Evolutionary conservation across 2,329 filamentous ascomycete species (phyloP).

Genomic region (Aspergillus fumigatiaffinis): DNA sequence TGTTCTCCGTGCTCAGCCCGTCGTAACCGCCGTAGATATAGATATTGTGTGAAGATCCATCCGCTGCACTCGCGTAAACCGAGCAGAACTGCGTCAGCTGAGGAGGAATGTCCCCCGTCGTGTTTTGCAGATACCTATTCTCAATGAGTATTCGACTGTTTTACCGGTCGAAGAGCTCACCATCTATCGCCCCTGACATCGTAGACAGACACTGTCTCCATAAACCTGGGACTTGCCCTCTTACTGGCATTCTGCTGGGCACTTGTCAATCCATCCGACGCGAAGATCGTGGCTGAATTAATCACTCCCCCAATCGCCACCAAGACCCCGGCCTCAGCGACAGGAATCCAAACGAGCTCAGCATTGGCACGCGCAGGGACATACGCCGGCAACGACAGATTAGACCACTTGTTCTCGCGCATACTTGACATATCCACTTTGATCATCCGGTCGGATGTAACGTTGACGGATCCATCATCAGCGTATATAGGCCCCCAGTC

Average conservation of each 20-base stretch:
- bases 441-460: conserved; percentile 55
- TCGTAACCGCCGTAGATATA: conserved; percentile 49
- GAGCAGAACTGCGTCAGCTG: conserved; percentile 39
- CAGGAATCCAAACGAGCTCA: conserved; percentile 60
- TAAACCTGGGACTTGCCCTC: conserved; percentile 29
- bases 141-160: conserved; percentile 1
- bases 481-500: conserved; percentile 47
- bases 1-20: conserved; percentile 23
- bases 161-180: conserved; percentile 11
- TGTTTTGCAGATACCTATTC: conserved; percentile 40
- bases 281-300: conserved; percentile 19
- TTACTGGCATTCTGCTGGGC: conserved; percentile 14
- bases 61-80: conserved; percentile 35
- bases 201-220: conserved; percentile 36
- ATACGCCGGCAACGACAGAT: conserved; percentile 48
- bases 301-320: conserved; percentile 38
- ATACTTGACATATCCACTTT: conserved; percentile 57
- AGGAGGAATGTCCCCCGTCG: conserved; percentile 35
- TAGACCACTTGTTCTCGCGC: conserved; percentile 52
- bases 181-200: conserved; percentile 29
- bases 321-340: conserved; percentile 34
- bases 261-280: background rate
- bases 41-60: conserved; percentile 45
- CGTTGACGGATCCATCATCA: conserved; percentile 28
- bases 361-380: conserved; percentile 58